A percentile compares a stretch with the other conserved stretches of the same genome.
Evolutionary conservation across 108 stramenopile species (phyloP).

Genomic region (Skeletonema potamos): DNA sequence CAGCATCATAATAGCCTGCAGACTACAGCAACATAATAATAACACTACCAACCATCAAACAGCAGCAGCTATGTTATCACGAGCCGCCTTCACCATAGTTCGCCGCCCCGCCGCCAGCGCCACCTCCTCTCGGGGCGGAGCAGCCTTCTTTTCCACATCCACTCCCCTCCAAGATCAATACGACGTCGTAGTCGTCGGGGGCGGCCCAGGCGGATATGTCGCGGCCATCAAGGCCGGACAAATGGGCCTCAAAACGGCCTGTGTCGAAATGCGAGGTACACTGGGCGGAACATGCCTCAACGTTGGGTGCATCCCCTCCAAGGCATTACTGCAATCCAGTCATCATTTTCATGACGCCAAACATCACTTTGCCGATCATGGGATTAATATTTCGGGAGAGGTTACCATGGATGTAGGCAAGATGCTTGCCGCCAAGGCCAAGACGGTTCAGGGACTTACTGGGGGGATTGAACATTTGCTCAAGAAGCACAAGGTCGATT

Average conservation of each 20-base stretch:
- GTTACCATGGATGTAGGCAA: conserved; percentile 90
- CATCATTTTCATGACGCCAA: conserved; percentile 98
- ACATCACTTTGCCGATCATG: conserved; percentile 95
- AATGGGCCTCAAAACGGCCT: conserved; percentile 97
- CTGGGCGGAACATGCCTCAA: conserved; percentile 97
- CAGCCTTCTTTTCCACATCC: conserved; percentile 30
- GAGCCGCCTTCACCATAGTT: conserved; percentile 9
- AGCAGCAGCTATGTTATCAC: conserved; percentile 18
- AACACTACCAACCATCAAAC: background rate
- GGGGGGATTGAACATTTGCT: conserved; percentile 98
- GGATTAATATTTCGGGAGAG: conserved; percentile 73
- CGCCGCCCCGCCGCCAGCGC: background rate
- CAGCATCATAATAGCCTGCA: too few species aligned
- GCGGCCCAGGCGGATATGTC: conserved; percentile 99
- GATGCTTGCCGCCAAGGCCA: conserved; percentile 91
- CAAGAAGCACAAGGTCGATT: conserved; percentile 98
- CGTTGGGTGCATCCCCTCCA: conserved; percentile 99
- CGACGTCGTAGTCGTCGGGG: conserved; percentile 71
- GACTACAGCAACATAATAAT: too few species aligned
- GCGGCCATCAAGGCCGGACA: conserved; percentile 99
- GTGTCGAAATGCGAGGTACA: conserved; percentile 96
- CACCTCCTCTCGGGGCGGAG: background rate
- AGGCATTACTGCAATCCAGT: conserved; percentile 91
- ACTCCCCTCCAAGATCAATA: conserved; percentile 29
- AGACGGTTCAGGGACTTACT: conserved; percentile 95